Evolutionary conservation across 2,329 filamentous ascomycete species (phyloP), one percentile per base, ranked within the genome.

Genomic region (Neoarthrinium moseri): DNA sequence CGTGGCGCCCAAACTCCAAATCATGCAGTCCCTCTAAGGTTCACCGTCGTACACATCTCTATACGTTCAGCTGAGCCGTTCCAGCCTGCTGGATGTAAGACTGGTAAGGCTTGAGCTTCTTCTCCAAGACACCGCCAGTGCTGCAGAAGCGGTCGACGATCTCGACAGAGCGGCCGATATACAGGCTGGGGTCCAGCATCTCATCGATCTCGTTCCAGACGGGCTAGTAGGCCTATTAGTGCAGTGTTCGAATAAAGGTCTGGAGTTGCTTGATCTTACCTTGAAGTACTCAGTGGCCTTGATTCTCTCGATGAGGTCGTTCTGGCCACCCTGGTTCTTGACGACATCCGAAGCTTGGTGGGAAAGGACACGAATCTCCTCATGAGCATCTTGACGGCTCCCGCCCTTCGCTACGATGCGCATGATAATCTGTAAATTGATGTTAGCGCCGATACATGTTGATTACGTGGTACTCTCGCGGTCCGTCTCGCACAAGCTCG

Each of bases 291-390:
- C 72, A 33, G 77, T 85, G 42, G 69, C 73, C 63, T 80, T 81
- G 62, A 96, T 91, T 12, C 91, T 74, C 51, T 29, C 83, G 12
- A 96, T 81, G 3, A 96, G 75, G 63, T 96, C 90, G 60, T 96
- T 96, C 44, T 80, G 71, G 56, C 47, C 47, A 29, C 48, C 64
- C 55, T 77, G 66, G 34, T 70, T 57, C 63, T 77, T 75, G 23
- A 77, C 73, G 32, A 86, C 82, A 24, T 76, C 73, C 34, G 77
- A 80, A 0, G 90, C 89, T 68, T 95, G 74, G 69, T 91, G 86
- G 2, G 80, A 88, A 35, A 96, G 77, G 2, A 96, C 87, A 6
- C 86, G 85, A 58, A 96, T 91, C 66, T 40, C 36, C 70, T 96
- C 91, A 67, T 96, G 91, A 1, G 89, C 86, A 45, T 61, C 57